Evolutionary conservation across 1,284 basidiomycete genomes (phyloP), one percentile per base, ranked within the genome.

Genomic region (Cryptococcus sp.): DNA sequence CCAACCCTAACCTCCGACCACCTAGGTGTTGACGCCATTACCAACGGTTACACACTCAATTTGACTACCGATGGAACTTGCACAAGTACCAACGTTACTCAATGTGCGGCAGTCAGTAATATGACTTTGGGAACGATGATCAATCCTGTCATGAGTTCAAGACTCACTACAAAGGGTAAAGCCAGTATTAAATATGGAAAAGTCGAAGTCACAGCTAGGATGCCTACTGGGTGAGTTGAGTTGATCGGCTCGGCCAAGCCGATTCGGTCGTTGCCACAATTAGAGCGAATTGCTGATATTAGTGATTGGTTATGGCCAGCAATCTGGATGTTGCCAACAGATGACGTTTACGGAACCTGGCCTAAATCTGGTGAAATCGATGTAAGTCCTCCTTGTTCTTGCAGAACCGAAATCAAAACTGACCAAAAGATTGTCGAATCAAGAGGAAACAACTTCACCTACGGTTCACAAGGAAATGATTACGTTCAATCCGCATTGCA

Each of bases 311-410:
- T 89, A 48, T 90, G 87, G 87, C 88, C 57, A 81, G 86, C 46
- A 0, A 83, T 91, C 43, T 90, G 87, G 87, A 89, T 91, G 88
- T 78, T 88, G 63, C 87, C 88, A 16, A 82, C 83, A 25, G 80
- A 85, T 56, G 79, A 83, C 60, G 80, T 78, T 16, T 91, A 91
- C 61, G 88, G 88, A 1, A 67, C 79, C 1, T 91, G 88, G 88
- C 88, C 88, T 1, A 67, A 82, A 50, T 85, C 81, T 55, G 45
- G 60, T 65, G 76, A 58, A 43, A 88, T 88, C 56, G 86, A 88
- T 69, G 78, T 77, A 49, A 76, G 80, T 81, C 49, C 23, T 7
- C 21, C 18, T 16, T 13, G 23, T 34, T 34, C 10, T 16, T 16
- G 9, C 16, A 9, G 16, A 34, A 34, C 32, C 32, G 16, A 34